phyloP scores from a whole-genome alignment of 164 flowering plant genomes.

The Stephania yunnanensis region DNA sequence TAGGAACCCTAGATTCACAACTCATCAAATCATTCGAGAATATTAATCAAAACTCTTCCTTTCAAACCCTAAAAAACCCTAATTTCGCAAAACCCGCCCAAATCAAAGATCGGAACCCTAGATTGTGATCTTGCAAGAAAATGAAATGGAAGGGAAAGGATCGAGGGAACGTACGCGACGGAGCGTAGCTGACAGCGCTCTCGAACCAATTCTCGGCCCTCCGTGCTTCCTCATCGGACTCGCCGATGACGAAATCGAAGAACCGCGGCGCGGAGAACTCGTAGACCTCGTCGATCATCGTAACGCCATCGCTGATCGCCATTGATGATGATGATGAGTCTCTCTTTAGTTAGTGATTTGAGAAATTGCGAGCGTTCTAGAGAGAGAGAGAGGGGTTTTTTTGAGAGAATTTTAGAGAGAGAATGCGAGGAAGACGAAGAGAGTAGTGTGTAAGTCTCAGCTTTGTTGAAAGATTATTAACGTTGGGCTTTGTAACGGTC shows the following conservation, averaged over 20 bases:
- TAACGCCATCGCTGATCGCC: conserved; percentile 7
- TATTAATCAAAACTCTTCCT: not conserved
- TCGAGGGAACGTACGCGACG: conserved; percentile 58
- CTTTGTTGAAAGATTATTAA: conserved; percentile 14
- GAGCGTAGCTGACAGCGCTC: conserved; percentile 54
- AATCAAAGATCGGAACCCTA: not conserved
- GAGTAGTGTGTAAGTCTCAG: conserved; percentile 6
- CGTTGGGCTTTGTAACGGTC: conserved; percentile 30
- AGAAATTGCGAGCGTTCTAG: not conserved
- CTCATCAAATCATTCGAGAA: not conserved
- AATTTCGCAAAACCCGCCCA: not conserved
- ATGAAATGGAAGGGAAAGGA: not conserved
- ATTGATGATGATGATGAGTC: not conserved
- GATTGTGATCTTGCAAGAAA: not conserved
- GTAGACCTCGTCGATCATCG: conserved; percentile 54
- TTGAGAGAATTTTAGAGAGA: not conserved
- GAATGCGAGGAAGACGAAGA: not conserved
- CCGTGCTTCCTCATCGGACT: conserved; percentile 50
- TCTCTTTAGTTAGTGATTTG: not conserved
- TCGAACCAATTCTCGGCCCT: conserved; percentile 84
- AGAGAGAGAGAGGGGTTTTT: not conserved
- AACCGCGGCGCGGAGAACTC: conserved; percentile 82
- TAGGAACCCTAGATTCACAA: not conserved
- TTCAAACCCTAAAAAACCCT: not conserved
- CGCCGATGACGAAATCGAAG: conserved; percentile 65